Evolutionary conservation across 495 filamentous ascomycete genomes (phyloP).

Genomic region (Penicillium daleae): DNA sequence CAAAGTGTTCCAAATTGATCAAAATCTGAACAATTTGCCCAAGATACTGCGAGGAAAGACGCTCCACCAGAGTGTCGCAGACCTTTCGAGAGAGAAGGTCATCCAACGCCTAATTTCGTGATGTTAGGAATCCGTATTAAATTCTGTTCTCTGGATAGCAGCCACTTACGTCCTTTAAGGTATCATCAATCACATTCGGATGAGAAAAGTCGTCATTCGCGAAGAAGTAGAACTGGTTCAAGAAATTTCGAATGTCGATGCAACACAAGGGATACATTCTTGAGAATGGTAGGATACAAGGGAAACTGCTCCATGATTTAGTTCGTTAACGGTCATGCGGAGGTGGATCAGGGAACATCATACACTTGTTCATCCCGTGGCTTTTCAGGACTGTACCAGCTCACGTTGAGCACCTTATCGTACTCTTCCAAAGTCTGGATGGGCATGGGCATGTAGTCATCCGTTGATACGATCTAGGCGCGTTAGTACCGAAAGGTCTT

Average conservation of each 20-base stretch:
- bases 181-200: slow-evolving; percentile 83
- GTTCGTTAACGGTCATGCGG: slow-evolving; percentile 10
- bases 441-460: slow-evolving; percentile 99
- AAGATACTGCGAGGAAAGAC: slow-evolving; percentile 87
- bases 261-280: slow-evolving; percentile 99
- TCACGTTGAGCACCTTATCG: slow-evolving; percentile 90
- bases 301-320: slow-evolving; percentile 61
- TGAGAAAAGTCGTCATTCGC: slow-evolving; percentile 92
- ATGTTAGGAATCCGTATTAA: slow-evolving; percentile 20
- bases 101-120: slow-evolving; percentile 70
- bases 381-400: slow-evolving; percentile 87
- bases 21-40: slow-evolving; percentile 98
- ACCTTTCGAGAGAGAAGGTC: slow-evolving; percentile 88
- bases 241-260: slow-evolving; percentile 94
- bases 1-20: slow-evolving; percentile 96
- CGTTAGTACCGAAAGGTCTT: slow-evolving; percentile 15
- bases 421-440: slow-evolving; percentile 89
- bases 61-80: slow-evolving; percentile 84
- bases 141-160: background rate
- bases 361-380: slow-evolving; percentile 74
- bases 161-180: slow-evolving; percentile 68
- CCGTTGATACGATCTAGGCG: slow-evolving; percentile 82
- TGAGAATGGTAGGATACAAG: slow-evolving; percentile 91
- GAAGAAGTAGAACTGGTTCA: slow-evolving; percentile 96
- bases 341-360: slow-evolving; percentile 27